These are phyloP conservation scores for Tuber brumale DNA, from an alignment of 495 filamentous ascomycete genomes.

Conservation along the genomic window DNA sequence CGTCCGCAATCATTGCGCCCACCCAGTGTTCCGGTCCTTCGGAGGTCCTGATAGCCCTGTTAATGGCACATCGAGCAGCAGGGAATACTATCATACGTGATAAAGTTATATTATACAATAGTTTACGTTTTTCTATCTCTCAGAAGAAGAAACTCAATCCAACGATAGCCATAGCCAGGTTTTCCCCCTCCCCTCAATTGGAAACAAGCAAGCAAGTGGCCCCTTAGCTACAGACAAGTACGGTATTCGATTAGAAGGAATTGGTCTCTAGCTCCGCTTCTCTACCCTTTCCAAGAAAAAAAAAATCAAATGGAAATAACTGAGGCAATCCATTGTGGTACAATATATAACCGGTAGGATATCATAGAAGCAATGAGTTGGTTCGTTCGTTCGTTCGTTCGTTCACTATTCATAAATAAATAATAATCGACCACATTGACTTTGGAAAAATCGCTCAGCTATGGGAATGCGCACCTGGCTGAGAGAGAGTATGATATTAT, in stretches of 20 bases:
- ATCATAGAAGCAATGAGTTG: too few relatives aligned
- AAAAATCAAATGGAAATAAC: neutral
- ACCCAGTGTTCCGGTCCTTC: neutral
- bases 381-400: neutral
- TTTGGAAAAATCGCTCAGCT: neutral
- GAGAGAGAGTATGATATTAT: too few relatives aligned
- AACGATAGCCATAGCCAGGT: neutral
- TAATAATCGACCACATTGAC: neutral
- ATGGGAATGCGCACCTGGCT: neutral
- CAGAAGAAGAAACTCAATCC: neutral
- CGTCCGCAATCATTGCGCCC: neutral
- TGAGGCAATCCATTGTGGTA: neutral
- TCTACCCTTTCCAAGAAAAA: neutral
- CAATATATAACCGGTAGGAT: neutral
- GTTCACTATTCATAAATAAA: neutral
- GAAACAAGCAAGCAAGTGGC: neutral
- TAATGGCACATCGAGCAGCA: neutral
- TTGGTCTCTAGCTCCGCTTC: neutral
- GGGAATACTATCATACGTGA: neutral
- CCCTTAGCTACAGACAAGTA: neutral
- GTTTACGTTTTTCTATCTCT: neutral
- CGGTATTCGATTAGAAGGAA: too few relatives aligned
- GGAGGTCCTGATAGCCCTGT: neutral
- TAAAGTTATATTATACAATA: too few relatives aligned
- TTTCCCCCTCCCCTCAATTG: neutral